Percentiles rank a stretch among this genome's conserved stretches.
These are phyloP conservation scores for Medicago truncatula DNA, from an alignment of 306 rosid genomes.

Conservation along the genomic window MtrunA17r5.0-ANR NC_053045.1:2986001-2986500, in stretches of 20 bases:
- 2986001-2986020: not conserved
- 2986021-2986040: conserved; percentile 8
- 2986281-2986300: conserved; percentile 68
- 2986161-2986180: conserved; percentile 29
- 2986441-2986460: conserved; percentile 40
- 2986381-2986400: conserved; percentile 23
- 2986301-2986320: conserved; percentile 58
- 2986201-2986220: conserved; percentile 42
- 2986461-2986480: conserved; percentile 64
- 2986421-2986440: conserved; percentile 42
- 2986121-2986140: conserved; percentile 27
- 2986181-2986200: conserved; percentile 34
- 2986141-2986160: conserved; percentile 34
- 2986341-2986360: conserved; percentile 58
- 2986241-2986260: conserved; percentile 63
- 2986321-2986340: conserved; percentile 44
- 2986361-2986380: conserved; percentile 57
- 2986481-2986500: conserved; percentile 61
- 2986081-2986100: conserved; percentile 44
- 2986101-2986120: conserved; percentile 14
- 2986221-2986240: conserved; percentile 49
- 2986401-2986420: conserved; percentile 36
- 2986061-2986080: conserved; percentile 41
- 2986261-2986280: conserved; percentile 60
- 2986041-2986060: conserved; percentile 2